These are phyloP conservation scores for Phytopythium oedochilum DNA, from an alignment of 352 stramenopile species.

Conservation along the genomic window DNA sequence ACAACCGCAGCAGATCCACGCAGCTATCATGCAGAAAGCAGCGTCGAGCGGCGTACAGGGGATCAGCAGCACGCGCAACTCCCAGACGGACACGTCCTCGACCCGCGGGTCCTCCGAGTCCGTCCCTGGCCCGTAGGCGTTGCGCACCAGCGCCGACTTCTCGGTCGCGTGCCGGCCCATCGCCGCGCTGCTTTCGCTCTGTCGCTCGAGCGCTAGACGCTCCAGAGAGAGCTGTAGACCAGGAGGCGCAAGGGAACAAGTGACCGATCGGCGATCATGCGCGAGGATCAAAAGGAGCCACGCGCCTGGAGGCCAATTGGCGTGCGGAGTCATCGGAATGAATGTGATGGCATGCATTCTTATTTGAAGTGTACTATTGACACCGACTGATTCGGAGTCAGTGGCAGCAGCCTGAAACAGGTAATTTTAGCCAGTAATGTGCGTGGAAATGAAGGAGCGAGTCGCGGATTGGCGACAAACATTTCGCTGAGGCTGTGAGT, in stretches of 20 bases:
- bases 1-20: too few species aligned
- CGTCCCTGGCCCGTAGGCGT: slow-evolving; percentile 5
- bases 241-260: background rate
- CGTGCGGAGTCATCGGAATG: background rate
- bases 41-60: slow-evolving; percentile 34
- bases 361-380: background rate
- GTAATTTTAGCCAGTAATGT: background rate
- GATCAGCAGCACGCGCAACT: slow-evolving; percentile 65
- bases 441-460: background rate
- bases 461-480: background rate
- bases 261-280: too few species aligned
- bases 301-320: background rate
- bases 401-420: background rate
- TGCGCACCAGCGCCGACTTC: slow-evolving; percentile 31
- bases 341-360: background rate
- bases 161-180: slow-evolving; percentile 17
- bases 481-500: too few species aligned
- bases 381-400: background rate
- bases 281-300: background rate
- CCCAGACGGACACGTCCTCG: slow-evolving; percentile 36
- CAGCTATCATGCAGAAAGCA: too few species aligned
- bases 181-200: background rate
- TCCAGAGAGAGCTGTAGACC: background rate
- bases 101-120: slow-evolving; percentile 22
- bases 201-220: background rate